Percentiles rank a stretch among this genome's conserved stretches.
Evolutionary conservation across 2,329 filamentous ascomycete genomes (phyloP).

Genomic region (Teratosphaeria gauchensis): DNA sequence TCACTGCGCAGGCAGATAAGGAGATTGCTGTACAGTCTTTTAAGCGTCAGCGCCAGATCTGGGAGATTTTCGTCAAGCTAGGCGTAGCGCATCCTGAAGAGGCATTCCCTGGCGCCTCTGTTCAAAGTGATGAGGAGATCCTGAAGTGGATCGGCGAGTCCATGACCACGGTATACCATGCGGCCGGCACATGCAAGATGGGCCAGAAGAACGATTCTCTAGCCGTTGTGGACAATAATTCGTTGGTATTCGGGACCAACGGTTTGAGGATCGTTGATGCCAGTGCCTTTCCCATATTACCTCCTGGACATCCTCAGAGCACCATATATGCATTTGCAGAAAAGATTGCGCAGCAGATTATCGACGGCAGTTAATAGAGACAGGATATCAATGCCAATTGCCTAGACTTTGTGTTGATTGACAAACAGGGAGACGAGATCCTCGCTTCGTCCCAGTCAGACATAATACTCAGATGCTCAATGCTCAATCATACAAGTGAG

Average conservation of each 20-base stretch:
- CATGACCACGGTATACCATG: slow-evolving; percentile 7
- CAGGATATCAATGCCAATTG: neutral
- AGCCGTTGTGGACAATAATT: slow-evolving; percentile 9
- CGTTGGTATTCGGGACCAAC: slow-evolving; percentile 12
- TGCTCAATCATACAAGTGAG: too few relatives aligned
- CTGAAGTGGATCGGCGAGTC: slow-evolving; percentile 1
- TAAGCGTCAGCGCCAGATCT: slow-evolving; percentile 3
- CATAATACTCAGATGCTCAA: too few relatives aligned
- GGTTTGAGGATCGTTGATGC: slow-evolving; percentile 17
- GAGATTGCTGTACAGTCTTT: slow-evolving; percentile 2
- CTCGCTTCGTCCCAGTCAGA: neutral
- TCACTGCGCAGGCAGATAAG: slow-evolving; percentile 35
- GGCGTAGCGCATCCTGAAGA: slow-evolving; percentile 1
- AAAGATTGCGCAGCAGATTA: slow-evolving; percentile 1
- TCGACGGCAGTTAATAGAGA: neutral
- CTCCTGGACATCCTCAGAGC: slow-evolving; percentile 17
- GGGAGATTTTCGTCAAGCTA: neutral
- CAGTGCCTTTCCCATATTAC: slow-evolving; percentile 12
- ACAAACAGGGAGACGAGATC: too few relatives aligned
- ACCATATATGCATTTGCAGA: slow-evolving; percentile 7
- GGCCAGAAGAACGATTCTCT: slow-evolving; percentile 1
- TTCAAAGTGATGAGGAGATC: slow-evolving; percentile 7
- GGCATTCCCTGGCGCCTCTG: slow-evolving; percentile 3
- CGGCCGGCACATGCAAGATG: slow-evolving; percentile 11
- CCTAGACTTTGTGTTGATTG: neutral